Evolutionary conservation across 805 yeast genomes (phyloP).

Genomic region (Sungouiozyma intestinalis): DNA sequence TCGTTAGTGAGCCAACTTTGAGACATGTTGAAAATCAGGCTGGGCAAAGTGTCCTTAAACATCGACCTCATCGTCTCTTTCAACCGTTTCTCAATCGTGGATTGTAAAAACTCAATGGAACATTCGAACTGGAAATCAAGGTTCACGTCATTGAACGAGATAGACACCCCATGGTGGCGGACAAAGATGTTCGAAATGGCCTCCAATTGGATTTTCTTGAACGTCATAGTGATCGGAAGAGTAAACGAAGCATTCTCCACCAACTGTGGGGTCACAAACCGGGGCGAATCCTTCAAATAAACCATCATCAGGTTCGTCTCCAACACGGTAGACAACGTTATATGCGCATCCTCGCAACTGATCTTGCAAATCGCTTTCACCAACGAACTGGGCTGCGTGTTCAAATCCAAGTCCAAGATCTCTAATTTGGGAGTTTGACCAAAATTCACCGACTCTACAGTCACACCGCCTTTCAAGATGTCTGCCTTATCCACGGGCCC

Average conservation of each 20-base stretch:
- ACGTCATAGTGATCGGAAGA: slow-evolving; percentile 28
- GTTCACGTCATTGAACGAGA: slow-evolving; percentile 30
- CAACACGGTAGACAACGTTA: slow-evolving; percentile 27
- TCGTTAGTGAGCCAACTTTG: slow-evolving; percentile 22
- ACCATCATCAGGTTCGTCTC: slow-evolving; percentile 27
- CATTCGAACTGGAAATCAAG: slow-evolving; percentile 29
- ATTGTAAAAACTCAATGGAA: slow-evolving; percentile 26
- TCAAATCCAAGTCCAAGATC: slow-evolving; percentile 26
- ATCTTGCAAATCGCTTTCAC: slow-evolving; percentile 28
- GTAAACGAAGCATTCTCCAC: slow-evolving; percentile 27
- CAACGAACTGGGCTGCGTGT: slow-evolving; percentile 24
- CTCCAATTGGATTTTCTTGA: slow-evolving; percentile 25
- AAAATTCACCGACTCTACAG: slow-evolving; percentile 23
- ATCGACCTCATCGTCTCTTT: slow-evolving; percentile 26
- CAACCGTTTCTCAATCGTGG: slow-evolving; percentile 26
- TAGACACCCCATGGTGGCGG: slow-evolving; percentile 25
- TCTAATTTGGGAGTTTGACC: slow-evolving; percentile 25
- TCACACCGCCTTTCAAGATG: slow-evolving; percentile 24
- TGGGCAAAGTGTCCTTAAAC: slow-evolving; percentile 28
- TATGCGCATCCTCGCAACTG: slow-evolving; percentile 23
- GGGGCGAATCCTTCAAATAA: slow-evolving; percentile 20
- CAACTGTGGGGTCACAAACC: slow-evolving; percentile 24
- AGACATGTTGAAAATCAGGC: slow-evolving; percentile 27
- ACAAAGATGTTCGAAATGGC: slow-evolving; percentile 28
- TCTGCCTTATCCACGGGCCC: slow-evolving; percentile 1